phyloP scores from a whole-genome alignment of 257 asterid species.

The Solanum habrochaites region DNA sequence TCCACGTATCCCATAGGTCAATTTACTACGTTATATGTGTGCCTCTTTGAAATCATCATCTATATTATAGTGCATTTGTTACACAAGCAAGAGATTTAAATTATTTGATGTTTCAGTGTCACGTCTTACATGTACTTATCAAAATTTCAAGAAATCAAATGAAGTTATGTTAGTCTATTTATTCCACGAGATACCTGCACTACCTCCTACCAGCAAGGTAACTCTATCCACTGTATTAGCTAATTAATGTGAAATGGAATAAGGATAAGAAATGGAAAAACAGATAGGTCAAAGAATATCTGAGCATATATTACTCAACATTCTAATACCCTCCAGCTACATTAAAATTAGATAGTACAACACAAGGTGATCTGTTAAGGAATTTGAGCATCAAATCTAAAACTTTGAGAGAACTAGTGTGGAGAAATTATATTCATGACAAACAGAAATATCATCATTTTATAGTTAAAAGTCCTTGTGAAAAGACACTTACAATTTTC shows the following conservation, averaged over 20 bases:
- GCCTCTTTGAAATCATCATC: background rate
- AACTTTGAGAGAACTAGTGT: background rate
- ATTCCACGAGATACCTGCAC: accelerated
- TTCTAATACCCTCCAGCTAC: background rate
- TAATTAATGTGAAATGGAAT: background rate
- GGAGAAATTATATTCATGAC: background rate
- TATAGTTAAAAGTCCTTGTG: background rate
- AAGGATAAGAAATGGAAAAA: background rate
- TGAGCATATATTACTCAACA: background rate
- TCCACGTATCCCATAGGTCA: background rate
- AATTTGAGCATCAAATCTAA: background rate
- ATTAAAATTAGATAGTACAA: background rate
- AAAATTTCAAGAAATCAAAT: background rate
- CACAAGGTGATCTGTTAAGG: background rate
- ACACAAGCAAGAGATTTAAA: background rate
- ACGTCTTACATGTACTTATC: background rate
- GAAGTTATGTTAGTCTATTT: background rate
- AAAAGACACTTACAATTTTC: background rate
- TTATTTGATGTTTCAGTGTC: background rate
- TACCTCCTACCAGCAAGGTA: background rate
- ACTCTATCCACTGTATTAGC: background rate
- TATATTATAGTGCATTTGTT: background rate
- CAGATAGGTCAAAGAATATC: background rate
- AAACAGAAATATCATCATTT: background rate
- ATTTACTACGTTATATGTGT: background rate